A percentile compares a stretch with the other conserved stretches of the same genome.
These are phyloP conservation scores for Loxodes magnus DNA, from an alignment of 73 alveolate species.

Conservation along the genomic window DNA sequence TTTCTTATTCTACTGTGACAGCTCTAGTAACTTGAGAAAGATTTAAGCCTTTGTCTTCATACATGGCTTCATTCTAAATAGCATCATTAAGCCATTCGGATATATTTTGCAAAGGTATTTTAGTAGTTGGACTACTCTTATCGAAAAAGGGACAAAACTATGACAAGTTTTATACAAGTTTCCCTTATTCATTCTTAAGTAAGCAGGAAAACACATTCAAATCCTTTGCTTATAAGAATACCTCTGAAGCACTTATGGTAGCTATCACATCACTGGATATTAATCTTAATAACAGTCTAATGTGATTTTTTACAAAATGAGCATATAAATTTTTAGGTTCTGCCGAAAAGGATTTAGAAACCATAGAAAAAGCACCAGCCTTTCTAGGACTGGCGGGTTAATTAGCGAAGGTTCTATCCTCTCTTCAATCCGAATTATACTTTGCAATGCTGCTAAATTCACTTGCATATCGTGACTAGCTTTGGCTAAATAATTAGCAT, in stretches of 20 bases:
- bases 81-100: slow-evolving; percentile 32
- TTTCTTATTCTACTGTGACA: slow-evolving; percentile 63
- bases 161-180: too few species aligned
- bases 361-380: not conserved
- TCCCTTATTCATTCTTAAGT: slow-evolving; percentile 1
- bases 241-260: not conserved
- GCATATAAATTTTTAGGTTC: too few species aligned
- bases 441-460: slow-evolving; percentile 36
- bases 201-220: not conserved
- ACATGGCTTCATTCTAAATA: slow-evolving; percentile 26
- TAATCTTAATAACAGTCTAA: not conserved
- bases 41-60: slow-evolving; percentile 23
- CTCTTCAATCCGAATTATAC: slow-evolving; percentile 12
- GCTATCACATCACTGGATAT: not conserved
- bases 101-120: slow-evolving; percentile 42
- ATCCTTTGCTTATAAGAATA: not conserved
- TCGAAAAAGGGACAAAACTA: slow-evolving; percentile 41
- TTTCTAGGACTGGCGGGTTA: slow-evolving; percentile 10
- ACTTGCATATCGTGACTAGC: slow-evolving; percentile 31
- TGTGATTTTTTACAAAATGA: slow-evolving; percentile 2
- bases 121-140: slow-evolving; percentile 40
- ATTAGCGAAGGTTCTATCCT: slow-evolving; percentile 9
- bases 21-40: slow-evolving; percentile 53
- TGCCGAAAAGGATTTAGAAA: too few species aligned
- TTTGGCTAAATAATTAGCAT: slow-evolving; percentile 21